Conservation (phyloP, 768 basidiomycete genomes). For the Nidularia pulvinata region DNA sequence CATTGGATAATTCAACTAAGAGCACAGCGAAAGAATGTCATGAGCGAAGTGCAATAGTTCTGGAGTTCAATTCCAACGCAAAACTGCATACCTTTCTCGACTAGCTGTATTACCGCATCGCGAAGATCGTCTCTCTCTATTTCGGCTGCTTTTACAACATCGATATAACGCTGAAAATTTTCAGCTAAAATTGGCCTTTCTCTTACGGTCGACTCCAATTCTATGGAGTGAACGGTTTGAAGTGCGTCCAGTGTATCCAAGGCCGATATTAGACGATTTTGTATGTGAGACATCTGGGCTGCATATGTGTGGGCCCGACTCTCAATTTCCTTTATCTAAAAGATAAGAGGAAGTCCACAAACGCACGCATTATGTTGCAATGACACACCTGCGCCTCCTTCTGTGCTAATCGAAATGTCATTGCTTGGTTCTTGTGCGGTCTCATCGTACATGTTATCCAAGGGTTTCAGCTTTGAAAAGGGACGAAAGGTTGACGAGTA, state of each 20-base stretch:
- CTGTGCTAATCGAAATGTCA: too few relatives aligned
- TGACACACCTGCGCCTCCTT: too few relatives aligned
- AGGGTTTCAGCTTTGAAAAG: too few relatives aligned
- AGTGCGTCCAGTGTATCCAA: slow-evolving; percentile 48
- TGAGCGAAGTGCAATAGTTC: not conserved
- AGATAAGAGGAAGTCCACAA: too few relatives aligned
- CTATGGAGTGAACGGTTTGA: slow-evolving; percentile 33
- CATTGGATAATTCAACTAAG: slow-evolving; percentile 43
- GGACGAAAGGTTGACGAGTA: too few relatives aligned
- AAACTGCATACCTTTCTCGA: slow-evolving; percentile 55
- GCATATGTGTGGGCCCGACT: slow-evolving; percentile 11
- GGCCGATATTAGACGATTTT: slow-evolving; percentile 45
- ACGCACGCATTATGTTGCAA: too few relatives aligned
- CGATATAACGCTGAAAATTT: slow-evolving; percentile 32
- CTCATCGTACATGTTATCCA: too few relatives aligned
- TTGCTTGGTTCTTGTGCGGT: too few relatives aligned
- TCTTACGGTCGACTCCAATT: slow-evolving; percentile 29
- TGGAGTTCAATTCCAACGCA: not conserved
- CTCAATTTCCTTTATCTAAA: too few relatives aligned
- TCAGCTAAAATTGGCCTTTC: slow-evolving; percentile 30
- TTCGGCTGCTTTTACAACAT: slow-evolving; percentile 30
- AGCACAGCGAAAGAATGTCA: not conserved
- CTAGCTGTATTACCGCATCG: slow-evolving; percentile 48
- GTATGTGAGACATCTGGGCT: slow-evolving; percentile 38
- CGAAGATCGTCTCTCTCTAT: slow-evolving; percentile 52